phyloP scores from a whole-genome alignment of 2,329 filamentous ascomycete genomes.

The Pyrenophora graminea region DNA sequence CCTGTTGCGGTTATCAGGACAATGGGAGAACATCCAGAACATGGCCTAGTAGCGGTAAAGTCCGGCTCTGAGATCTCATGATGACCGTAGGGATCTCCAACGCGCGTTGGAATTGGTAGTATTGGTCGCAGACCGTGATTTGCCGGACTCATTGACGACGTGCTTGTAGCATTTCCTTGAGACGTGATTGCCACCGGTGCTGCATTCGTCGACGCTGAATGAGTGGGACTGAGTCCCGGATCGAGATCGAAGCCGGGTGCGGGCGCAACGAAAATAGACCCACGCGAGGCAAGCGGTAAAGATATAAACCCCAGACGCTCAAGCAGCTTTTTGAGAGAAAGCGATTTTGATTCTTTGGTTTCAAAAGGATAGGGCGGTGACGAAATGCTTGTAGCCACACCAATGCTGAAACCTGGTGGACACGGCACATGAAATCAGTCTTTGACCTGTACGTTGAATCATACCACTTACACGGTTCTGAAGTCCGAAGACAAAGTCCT shows the following conservation, averaged over 20 bases:
- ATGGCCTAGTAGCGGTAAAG: conserved; percentile 31
- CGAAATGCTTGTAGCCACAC: conserved; percentile 9
- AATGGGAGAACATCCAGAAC: conserved; percentile 35
- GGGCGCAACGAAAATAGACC: conserved; percentile 6
- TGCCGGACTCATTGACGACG: conserved; percentile 25
- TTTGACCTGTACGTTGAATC: not conserved
- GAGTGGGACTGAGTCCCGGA: conserved; percentile 11
- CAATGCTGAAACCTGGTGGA: conserved; percentile 4
- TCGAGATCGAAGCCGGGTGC: conserved; percentile 2
- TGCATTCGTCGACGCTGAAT: conserved; percentile 3
- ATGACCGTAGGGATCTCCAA: conserved; percentile 36
- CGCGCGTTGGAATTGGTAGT: conserved; percentile 26
- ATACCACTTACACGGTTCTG: conserved; percentile 22
- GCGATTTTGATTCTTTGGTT: conserved; percentile 10
- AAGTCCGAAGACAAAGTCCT: conserved; percentile 19
- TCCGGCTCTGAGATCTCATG: conserved; percentile 39
- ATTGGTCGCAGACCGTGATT: conserved; percentile 32
- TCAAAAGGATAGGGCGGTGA: conserved; percentile 5
- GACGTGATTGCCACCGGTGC: not conserved
- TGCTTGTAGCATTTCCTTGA: conserved; percentile 7
- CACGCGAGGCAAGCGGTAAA: conserved; percentile 7
- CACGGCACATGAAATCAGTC: not conserved
- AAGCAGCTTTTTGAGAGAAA: conserved; percentile 1
- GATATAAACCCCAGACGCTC: conserved; percentile 5
- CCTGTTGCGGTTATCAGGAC: conserved; percentile 34